Evolutionary conservation across 2,329 filamentous ascomycete genomes (phyloP).

Genomic region (Sphaerostilbella broomeana): DNA sequence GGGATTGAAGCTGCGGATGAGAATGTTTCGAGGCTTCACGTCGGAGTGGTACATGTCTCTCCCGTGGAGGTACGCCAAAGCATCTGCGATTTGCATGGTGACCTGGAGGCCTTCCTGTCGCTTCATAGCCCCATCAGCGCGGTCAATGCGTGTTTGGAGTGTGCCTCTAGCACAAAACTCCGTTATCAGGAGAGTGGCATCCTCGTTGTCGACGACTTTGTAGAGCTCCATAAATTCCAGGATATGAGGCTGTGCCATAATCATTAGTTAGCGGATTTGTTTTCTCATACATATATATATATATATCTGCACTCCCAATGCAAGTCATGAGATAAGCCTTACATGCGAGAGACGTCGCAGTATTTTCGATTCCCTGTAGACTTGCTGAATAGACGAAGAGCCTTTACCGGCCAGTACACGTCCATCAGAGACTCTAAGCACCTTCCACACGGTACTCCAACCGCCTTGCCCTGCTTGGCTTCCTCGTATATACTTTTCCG

Average conservation of each 20-base stretch:
- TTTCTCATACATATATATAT: too few species aligned
- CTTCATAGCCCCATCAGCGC: constrained; percentile 13
- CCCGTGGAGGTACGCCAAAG: constrained; percentile 23
- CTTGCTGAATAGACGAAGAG: constrained; percentile 16
- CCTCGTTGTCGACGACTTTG: constrained; percentile 16
- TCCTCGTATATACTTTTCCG: constrained; percentile 21
- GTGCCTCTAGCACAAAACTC: constrained; percentile 25
- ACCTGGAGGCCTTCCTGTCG: constrained; percentile 17
- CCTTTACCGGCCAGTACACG: constrained; percentile 25
- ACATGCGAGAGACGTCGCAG: constrained; percentile 23
- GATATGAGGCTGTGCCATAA: constrained; percentile 25
- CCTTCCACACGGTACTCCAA: constrained; percentile 25
- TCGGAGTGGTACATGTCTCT: constrained; percentile 23
- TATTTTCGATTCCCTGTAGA: constrained; percentile 21
- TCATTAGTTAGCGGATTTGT: too few species aligned
- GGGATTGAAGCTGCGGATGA: constrained; percentile 23
- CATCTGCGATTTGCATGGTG: constrained; percentile 20
- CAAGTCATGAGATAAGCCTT: constrained; percentile 12
- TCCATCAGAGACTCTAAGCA: constrained; percentile 20
- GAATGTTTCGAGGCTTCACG: constrained; percentile 28
- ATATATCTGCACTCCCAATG: too few species aligned
- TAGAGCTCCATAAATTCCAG: constrained; percentile 24
- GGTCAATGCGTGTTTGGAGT: constrained; percentile 23
- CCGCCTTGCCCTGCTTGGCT: constrained; percentile 22
- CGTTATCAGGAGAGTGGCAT: constrained; percentile 23